Evolutionary conservation across 371 early-diverging fungal species (phyloP), one percentile per base, ranked within the genome.

Genomic region (Mortierella sp.): DNA sequence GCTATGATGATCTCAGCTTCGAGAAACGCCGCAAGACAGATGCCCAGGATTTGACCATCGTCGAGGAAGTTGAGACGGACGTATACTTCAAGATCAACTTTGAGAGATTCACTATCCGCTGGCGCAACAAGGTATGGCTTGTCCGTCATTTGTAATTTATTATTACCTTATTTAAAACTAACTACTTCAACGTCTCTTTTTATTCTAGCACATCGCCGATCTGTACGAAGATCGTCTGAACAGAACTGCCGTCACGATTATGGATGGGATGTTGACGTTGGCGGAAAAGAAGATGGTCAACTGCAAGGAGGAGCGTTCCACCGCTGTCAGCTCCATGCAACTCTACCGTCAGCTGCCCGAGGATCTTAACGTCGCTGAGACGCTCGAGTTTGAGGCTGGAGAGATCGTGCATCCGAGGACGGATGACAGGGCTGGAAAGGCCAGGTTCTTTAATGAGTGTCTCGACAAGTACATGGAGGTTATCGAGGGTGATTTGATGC

Each of bases 31-130:
- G 79, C 28, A 72, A 42, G 46, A 56, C 55, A 57, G 56, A 28
- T 15, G 66, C 58, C 14, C 51, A 59, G 8, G 73, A 72, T 5
- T 50, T 65, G 4, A 67, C 52, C 6, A 78, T 79, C 19, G 57
- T 65, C 2, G 84, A 86, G 41, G 71, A 82, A 14, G 80, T 87
- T 42, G 70, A 90, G 48, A 81, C 85, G 46, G 82, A 84, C 24
- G 79, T 84, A 26, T 92, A 82, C 60, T 93, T 90, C 78, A 79
- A 84, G 41, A 75, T 93, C 58, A 93, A 94, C 70, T 89, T 82
- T 70, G 91, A 93, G 17, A 86, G 87, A 46, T 92, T 90, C 69
- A 92, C 92, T 60, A 87, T 94, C 60, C 78, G 87, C 23, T 82
- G 92, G 60, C 88, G 96, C 63, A 95, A 93, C 66, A 85, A 82